These are phyloP conservation scores for Picochlorum sp. DNA, from an alignment of 139 green algal genomes.

Conservation along the genomic window DNA sequence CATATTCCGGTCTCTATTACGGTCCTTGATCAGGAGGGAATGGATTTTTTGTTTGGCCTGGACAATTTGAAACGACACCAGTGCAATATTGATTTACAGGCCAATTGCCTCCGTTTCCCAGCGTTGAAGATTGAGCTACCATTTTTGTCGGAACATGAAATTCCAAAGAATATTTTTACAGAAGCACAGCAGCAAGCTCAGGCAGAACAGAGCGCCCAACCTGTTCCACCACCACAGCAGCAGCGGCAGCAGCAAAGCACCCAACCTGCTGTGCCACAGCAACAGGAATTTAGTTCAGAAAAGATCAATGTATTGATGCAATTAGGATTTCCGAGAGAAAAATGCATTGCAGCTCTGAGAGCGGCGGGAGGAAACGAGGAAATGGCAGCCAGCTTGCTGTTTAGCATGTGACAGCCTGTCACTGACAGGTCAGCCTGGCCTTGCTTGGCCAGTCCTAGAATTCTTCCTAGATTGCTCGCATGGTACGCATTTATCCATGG, in stretches of 20 bases:
- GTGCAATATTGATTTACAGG: conserved; percentile 63
- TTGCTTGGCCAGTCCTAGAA: too few relatives aligned
- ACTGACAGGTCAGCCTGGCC: neutral
- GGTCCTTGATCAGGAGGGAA: conserved; percentile 75
- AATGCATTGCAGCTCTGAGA: conserved; percentile 48
- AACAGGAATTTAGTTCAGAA: conserved; percentile 19
- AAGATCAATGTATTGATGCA: conserved; percentile 48
- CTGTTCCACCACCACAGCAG: neutral
- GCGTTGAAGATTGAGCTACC: conserved; percentile 41
- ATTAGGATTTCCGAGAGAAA: conserved; percentile 47
- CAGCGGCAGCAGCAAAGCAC: neutral
- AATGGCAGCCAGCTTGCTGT: conserved; percentile 60
- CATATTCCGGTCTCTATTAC: conserved; percentile 78
- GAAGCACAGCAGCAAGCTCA: neutral
- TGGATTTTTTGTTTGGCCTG: conserved; percentile 94
- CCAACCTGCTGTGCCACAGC: conserved; percentile 1
- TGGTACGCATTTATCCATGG: too few relatives aligned
- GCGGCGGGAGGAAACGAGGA: conserved; percentile 57
- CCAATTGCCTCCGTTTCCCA: conserved; percentile 54
- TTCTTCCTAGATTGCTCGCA: too few relatives aligned
- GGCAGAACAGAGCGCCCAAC: neutral
- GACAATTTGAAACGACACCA: conserved; percentile 88
- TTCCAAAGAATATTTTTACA: conserved; percentile 13
- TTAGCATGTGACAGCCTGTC: conserved; percentile 15
- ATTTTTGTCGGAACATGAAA: conserved; percentile 67